Percentiles rank a stretch among this genome's conserved stretches.
phyloP scores from a whole-genome alignment of 371 early-diverging fungal genomes.

The Mucor lusitanicus region DNA sequence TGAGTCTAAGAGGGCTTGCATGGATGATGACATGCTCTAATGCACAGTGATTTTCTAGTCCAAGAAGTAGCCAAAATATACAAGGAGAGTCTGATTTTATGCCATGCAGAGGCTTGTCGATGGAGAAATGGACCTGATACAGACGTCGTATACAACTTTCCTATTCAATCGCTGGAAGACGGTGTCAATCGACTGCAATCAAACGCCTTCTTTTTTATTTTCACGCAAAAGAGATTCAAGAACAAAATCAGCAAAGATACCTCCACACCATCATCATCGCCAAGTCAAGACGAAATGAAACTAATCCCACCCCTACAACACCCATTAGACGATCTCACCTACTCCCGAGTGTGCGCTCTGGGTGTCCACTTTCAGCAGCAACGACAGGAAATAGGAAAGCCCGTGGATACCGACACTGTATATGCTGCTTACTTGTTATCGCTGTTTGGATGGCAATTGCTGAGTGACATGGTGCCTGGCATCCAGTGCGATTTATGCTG shows the following conservation, averaged over 20 bases:
- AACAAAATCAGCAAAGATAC: background rate
- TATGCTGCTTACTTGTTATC: conserved; percentile 15
- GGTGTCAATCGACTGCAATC: conserved; percentile 2
- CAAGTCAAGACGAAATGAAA: background rate
- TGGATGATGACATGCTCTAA: too few species aligned
- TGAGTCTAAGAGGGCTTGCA: background rate
- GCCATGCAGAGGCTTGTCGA: conserved; percentile 10
- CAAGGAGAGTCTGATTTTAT: conserved; percentile 2
- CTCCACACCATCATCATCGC: background rate
- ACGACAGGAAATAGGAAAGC: background rate
- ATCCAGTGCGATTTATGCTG: conserved; percentile 17
- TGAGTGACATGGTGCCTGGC: background rate
- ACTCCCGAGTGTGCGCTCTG: conserved; percentile 2
- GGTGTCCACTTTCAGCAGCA: background rate
- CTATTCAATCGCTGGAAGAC: background rate
- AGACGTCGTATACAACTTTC: conserved; percentile 6
- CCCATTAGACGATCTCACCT: background rate
- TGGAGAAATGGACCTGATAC: conserved; percentile 7
- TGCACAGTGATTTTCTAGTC: background rate
- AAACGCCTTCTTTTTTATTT: background rate
- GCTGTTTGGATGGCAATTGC: conserved; percentile 19
- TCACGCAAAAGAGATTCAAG: background rate
- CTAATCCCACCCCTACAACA: conserved; percentile 6
- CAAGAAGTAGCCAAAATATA: conserved; percentile 6
- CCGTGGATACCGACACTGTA: background rate